A percentile compares a stretch with the other conserved stretches of the same genome.
Conservation (phyloP, 805 yeast genomes). For the Teunomyces panamensis region DNA sequence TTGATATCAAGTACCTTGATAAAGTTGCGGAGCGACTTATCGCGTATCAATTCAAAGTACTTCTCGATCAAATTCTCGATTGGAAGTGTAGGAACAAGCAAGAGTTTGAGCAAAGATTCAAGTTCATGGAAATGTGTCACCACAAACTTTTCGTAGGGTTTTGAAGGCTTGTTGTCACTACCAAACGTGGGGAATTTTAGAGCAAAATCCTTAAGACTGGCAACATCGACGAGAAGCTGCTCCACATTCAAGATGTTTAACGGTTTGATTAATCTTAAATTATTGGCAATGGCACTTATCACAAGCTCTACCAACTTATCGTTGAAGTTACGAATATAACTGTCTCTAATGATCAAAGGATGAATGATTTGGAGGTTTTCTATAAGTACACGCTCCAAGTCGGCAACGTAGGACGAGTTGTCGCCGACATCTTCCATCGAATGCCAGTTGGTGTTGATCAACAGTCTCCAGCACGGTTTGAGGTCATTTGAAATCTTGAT, state of each 20-base stretch:
- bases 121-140: constrained; percentile 40
- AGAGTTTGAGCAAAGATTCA: constrained; percentile 65
- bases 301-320: constrained; percentile 72
- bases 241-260: constrained; percentile 56
- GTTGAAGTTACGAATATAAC: constrained; percentile 69
- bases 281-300: constrained; percentile 52
- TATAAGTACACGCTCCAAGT: constrained; percentile 47
- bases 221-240: constrained; percentile 74
- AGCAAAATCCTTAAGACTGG: constrained; percentile 57
- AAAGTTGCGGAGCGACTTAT: constrained; percentile 60
- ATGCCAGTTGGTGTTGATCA: constrained; percentile 73
- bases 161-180: constrained; percentile 20
- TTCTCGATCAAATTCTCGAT: constrained; percentile 55
- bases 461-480: constrained; percentile 78
- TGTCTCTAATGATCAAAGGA: constrained; percentile 61
- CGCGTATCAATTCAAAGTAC: constrained; percentile 67
- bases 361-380: constrained; percentile 48
- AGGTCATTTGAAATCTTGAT: constrained; percentile 58
- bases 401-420: constrained; percentile 66
- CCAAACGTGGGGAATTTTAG: constrained; percentile 39
- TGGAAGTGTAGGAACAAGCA: constrained; percentile 65
- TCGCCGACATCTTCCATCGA: constrained; percentile 61
- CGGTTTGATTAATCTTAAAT: constrained; percentile 63
- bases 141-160: constrained; percentile 42
- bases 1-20: constrained; percentile 62